Base-by-base conservation (phyloP, 2,329 filamentous ascomycete species). In the Pseudogymnoascus sp. region DNA sequence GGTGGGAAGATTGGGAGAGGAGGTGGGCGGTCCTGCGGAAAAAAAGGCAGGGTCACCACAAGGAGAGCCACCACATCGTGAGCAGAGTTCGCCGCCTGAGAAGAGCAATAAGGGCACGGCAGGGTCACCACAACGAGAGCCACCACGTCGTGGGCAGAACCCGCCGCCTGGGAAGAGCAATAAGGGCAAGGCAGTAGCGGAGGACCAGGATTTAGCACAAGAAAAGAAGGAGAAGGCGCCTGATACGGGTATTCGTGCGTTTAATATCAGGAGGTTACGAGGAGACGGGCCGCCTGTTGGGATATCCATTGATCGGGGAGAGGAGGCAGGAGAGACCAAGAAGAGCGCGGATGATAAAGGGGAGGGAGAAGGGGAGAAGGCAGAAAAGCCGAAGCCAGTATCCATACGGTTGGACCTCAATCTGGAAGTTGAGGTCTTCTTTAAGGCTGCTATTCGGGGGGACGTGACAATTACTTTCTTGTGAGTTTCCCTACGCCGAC, bases 341-440 rank as follows among this genome's bases (percentile, higher is more conserved):
- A 19, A 45, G n/a, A 28, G 21, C 15, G 34, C 41, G 18, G 21
- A 41, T 8, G 28, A 18, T 67, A 66, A 71, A 67, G 67, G 71
- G 73, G 66, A 65, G 66, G 69, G 73, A 67, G 76, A 78, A 68
- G 77, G 77, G 57, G 69, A 74, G 57, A 68, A 75, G 67, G 64
- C 71, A 67, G 67, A 71, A 73, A 65, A 65, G 57, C 74, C 81
- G 62, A 85, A 90, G 66, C 84, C 86, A 21, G 72, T 90, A 69
- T 85, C 85, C 71, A 73, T 92, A 69, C 78, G 83, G 60, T 73
- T 90, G 30, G 88, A 92, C 70, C 75, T 90, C 60, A 91, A 92
- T 72, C 74, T 92, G 59, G 88, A 92, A 68, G 80, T 92, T 58
- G 87, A 92, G 74, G 87, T 92, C 65, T 83, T 90, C 72, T 76